Conservation (phyloP, 2,329 filamentous ascomycete genomes). For the Escovopsis sp. region DNA sequence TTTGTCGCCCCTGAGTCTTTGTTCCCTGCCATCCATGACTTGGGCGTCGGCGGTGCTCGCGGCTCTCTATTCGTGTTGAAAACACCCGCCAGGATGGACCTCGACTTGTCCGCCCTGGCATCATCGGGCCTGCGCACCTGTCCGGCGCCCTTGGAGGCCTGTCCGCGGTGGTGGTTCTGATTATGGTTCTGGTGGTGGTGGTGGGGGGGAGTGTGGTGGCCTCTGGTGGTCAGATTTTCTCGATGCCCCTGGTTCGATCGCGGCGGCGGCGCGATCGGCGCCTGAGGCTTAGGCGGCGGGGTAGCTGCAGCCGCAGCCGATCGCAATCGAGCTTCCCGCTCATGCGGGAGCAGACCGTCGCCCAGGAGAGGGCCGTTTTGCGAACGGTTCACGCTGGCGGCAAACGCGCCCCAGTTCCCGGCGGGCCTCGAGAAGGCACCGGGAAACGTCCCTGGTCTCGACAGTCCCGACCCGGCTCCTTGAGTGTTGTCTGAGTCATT, state of each 20-base stretch:
- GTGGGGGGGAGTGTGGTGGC: too few relatives aligned
- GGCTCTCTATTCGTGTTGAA: slow-evolving; percentile 16
- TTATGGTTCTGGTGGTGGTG: too few relatives aligned
- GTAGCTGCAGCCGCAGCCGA: slow-evolving; percentile 6
- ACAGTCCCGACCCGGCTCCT: slow-evolving; percentile 1
- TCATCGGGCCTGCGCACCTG: slow-evolving; percentile 1
- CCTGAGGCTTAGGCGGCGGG: not conserved
- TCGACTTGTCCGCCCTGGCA: slow-evolving; percentile 11
- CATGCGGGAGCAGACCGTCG: slow-evolving; percentile 22
- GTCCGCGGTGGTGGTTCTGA: too few relatives aligned
- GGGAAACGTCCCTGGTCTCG: slow-evolving; percentile 11
- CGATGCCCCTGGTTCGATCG: too few relatives aligned
- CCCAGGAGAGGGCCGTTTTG: not conserved
- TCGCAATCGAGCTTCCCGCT: slow-evolving; percentile 20
- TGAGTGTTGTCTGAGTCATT: slow-evolving; percentile 9
- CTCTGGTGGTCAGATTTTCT: too few relatives aligned
- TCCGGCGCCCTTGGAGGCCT: not conserved
- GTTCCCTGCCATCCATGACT: slow-evolving; percentile 12
- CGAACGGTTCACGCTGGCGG: slow-evolving; percentile 2
- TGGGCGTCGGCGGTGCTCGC: slow-evolving; percentile 13
- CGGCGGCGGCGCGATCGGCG: not conserved
- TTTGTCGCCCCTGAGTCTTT: not conserved
- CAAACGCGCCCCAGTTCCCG: slow-evolving; percentile 10
- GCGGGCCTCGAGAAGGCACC: slow-evolving; percentile 10
- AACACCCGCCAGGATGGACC: slow-evolving; percentile 18